Evolutionary conservation across 805 yeast genomes (phyloP).

Genomic region (Ogataea angusta): DNA sequence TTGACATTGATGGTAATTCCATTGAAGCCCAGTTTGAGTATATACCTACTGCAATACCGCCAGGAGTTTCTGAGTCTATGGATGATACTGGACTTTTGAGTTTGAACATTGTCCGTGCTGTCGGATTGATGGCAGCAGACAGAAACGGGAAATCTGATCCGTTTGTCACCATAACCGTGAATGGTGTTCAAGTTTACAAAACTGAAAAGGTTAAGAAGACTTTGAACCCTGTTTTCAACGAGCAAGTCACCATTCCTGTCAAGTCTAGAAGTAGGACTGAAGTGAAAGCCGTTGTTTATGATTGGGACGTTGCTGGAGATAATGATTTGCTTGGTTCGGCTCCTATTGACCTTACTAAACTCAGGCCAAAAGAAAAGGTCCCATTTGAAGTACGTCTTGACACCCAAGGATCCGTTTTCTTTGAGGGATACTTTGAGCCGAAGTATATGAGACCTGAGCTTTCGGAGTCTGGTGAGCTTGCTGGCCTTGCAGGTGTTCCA

Average conservation of each 20-base stretch:
- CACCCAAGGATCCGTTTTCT: slow-evolving; percentile 62
- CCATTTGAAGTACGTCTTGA: slow-evolving; percentile 48
- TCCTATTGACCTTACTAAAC: slow-evolving; percentile 44
- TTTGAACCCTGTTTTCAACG: slow-evolving; percentile 76
- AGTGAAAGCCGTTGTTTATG: slow-evolving; percentile 51
- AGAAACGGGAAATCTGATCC: slow-evolving; percentile 80
- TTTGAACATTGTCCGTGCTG: slow-evolving; percentile 56
- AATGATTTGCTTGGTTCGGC: slow-evolving; percentile 59
- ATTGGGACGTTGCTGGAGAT: slow-evolving; percentile 78
- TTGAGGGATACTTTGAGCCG: slow-evolving; percentile 57
- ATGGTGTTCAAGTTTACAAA: slow-evolving; percentile 52
- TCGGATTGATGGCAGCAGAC: slow-evolving; percentile 56
- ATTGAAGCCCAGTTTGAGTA: slow-evolving; percentile 54
- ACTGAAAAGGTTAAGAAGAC: slow-evolving; percentile 64
- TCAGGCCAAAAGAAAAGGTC: slow-evolving; percentile 42
- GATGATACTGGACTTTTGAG: slow-evolving; percentile 64
- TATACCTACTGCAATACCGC: slow-evolving; percentile 52
- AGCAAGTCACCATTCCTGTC: slow-evolving; percentile 54
- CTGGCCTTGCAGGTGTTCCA: slow-evolving; percentile 39
- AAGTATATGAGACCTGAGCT: slow-evolving; percentile 65
- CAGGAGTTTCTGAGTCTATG: slow-evolving; percentile 59
- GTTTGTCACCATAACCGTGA: slow-evolving; percentile 47
- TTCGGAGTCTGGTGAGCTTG: slow-evolving; percentile 41
- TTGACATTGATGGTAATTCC: slow-evolving; percentile 39
- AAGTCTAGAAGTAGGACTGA: slow-evolving; percentile 58